phyloP scores from a whole-genome alignment of 2,329 filamentous ascomycete genomes.

The Boeremia lycopersici region DNA sequence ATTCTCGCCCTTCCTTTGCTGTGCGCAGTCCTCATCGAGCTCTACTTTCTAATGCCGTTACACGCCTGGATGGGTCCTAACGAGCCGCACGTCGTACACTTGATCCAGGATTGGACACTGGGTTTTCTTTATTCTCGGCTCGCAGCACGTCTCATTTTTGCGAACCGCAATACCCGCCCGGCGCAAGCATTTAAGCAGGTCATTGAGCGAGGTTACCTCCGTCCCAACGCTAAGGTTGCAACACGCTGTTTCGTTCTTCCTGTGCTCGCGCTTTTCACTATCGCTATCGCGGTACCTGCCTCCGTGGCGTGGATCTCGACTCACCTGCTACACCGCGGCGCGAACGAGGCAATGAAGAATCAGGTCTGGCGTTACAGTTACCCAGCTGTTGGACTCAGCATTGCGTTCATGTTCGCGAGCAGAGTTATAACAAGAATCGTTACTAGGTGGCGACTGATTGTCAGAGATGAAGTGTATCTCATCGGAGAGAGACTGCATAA shows the following conservation, averaged over 20 bases:
- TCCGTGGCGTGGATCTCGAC: constrained; percentile 61
- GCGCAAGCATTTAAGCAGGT: constrained; percentile 77
- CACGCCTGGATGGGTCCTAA: constrained; percentile 69
- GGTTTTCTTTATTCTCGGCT: constrained; percentile 91
- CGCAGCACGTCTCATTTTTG: constrained; percentile 69
- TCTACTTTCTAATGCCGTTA: constrained; percentile 86
- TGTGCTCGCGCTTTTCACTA: constrained; percentile 63
- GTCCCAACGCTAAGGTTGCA: constrained; percentile 78
- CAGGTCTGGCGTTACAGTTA: constrained; percentile 73
- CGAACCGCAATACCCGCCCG: constrained; percentile 71
- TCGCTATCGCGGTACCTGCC: constrained; percentile 70
- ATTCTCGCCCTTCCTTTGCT: constrained; percentile 81
- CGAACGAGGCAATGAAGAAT: constrained; percentile 57
- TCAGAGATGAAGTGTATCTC: constrained; percentile 93
- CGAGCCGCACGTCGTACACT: constrained; percentile 73
- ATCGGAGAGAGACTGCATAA: constrained; percentile 96
- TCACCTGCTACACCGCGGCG: constrained; percentile 42
- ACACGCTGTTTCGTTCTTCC: constrained; percentile 89
- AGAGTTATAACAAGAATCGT: constrained; percentile 62
- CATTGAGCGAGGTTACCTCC: constrained; percentile 71
- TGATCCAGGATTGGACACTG: constrained; percentile 93
- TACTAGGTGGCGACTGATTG: constrained; percentile 76
- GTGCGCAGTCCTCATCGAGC: constrained; percentile 79
- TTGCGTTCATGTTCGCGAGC: constrained; percentile 59
- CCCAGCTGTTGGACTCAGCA: constrained; percentile 62